Evolutionary conservation across 495 filamentous ascomycete species (phyloP), one percentile per base, ranked within the genome.

Genomic region (Penicillium atrosanguineum): DNA sequence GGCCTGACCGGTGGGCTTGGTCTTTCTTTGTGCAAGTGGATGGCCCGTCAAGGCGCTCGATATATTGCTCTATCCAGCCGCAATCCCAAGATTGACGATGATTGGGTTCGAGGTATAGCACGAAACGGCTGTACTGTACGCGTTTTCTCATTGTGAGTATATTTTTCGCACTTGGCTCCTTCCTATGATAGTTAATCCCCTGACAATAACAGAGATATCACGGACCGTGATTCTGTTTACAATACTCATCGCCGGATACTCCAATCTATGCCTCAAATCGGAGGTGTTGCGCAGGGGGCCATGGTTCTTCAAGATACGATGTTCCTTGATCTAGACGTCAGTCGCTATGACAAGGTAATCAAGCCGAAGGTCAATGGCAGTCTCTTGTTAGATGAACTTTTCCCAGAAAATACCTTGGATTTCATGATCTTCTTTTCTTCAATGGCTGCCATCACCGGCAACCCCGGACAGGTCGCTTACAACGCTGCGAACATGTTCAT

Each of bases 1-100:
- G 84, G 84, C 5, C 56, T 86, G 11, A 82, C 81, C 1, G 76
- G 81, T 16, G 77, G 79, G 25, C 69, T 86, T 4, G 84, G 82
- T 15, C 72, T 76, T 48, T 86, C 83, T 14, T 58, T 87, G 1
- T 84, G 81, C 56, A 64, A 73, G 4, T 81, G 83, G 59, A 81
- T 87, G 68, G 69, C 75, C 2, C 25, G 64, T 1, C 70, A 81
- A 21, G 84, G 84, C 0, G 83, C 84, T 0, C 57, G 71, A 1
- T 65, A 79, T 53, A 69, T 87, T 38, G 74, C 77, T 12, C 49
- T 87, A 5, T 77, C 79, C 1, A 87, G 83, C 55, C 78, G 84
- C 4, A 78, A 69, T 16, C 82, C 83, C 2, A 71, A 71, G n/a
- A 57, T 82, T 9, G 68, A 81, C 28, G 60, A 72, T 1, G 56